Conservation (phyloP, 768 basidiomycete species). For the Daedaleopsis nitida region DNA sequence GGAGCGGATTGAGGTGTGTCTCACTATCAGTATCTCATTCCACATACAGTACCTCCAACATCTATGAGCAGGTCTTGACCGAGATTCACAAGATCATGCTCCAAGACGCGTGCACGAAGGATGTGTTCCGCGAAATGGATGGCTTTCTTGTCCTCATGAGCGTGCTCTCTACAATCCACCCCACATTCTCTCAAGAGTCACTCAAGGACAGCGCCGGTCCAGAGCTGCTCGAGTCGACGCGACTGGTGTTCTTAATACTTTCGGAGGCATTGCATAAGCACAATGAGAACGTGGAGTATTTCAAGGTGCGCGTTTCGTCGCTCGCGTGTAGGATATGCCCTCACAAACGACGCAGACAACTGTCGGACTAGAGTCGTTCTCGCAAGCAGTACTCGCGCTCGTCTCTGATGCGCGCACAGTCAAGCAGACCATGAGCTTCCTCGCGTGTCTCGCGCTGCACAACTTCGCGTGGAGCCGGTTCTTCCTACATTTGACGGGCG, state of each 20-base stretch:
- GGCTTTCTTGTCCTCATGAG: conserved; percentile 79
- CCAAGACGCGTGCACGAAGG: conserved; percentile 66
- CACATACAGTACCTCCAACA: too few species aligned
- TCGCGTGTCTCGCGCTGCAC: conserved; percentile 67
- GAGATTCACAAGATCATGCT: conserved; percentile 71
- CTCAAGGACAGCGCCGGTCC: conserved; percentile 25
- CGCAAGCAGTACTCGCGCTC: conserved; percentile 58
- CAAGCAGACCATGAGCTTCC: conserved; percentile 62
- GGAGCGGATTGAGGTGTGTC: conserved; percentile 55
- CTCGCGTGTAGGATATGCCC: not conserved
- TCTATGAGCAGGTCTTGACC: conserved; percentile 49
- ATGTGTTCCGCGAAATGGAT: conserved; percentile 79
- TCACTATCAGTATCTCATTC: not conserved
- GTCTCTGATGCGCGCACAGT: conserved; percentile 47
- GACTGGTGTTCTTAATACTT: conserved; percentile 63
- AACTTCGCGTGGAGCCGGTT: conserved; percentile 60
- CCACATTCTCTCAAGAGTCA: conserved; percentile 35
- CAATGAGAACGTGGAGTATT: conserved; percentile 59
- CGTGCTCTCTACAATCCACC: conserved; percentile 61
- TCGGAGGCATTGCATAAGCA: conserved; percentile 66
- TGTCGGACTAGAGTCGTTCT: conserved; percentile 69
- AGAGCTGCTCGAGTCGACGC: conserved; percentile 53
- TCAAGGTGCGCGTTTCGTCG: conserved; percentile 51
- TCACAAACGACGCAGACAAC: conserved; percentile 37
- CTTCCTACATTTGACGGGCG: conserved; percentile 50